Conservation (phyloP, 768 basidiomycete genomes). For the Gymnopilus dilepis region DNA sequence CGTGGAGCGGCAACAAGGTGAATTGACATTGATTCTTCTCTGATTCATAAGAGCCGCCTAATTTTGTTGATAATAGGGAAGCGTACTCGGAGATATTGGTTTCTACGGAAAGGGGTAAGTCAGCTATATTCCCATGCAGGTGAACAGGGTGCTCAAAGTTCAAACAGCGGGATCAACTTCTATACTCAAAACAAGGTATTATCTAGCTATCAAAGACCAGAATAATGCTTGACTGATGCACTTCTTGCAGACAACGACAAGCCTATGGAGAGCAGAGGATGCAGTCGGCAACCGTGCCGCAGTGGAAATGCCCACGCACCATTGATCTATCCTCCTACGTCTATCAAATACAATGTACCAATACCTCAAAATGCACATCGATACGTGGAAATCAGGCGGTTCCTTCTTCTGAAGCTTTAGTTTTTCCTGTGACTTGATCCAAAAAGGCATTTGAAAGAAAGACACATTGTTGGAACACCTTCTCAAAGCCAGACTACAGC, state of each 20-base stretch:
- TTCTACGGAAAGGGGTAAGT: slow-evolving; percentile 88
- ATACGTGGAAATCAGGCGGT: neutral
- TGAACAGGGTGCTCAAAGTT: slow-evolving; percentile 3
- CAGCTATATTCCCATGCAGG: slow-evolving; percentile 12
- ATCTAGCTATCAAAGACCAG: neutral
- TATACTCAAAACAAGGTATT: slow-evolving; percentile 92
- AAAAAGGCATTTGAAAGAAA: slow-evolving; percentile 79
- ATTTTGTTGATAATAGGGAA: slow-evolving; percentile 46
- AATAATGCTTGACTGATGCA: slow-evolving; percentile 8
- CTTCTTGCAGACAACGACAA: slow-evolving; percentile 77
- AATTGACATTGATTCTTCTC: slow-evolving; percentile 6
- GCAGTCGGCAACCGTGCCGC: slow-evolving; percentile 80
- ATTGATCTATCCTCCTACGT: slow-evolving; percentile 39
- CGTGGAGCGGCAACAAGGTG: slow-evolving; percentile 94
- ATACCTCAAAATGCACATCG: neutral
- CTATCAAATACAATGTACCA: slow-evolving; percentile 8
- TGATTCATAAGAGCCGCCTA: neutral
- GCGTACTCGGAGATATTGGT: slow-evolving; percentile 83
- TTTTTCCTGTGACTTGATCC: slow-evolving; percentile 57
- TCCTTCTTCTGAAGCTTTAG: slow-evolving; percentile 9
- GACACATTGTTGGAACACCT: slow-evolving; percentile 78
- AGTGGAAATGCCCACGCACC: slow-evolving; percentile 85
- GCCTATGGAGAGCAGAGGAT: slow-evolving; percentile 90
- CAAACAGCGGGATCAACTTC: slow-evolving; percentile 83
- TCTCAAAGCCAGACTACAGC: slow-evolving; percentile 71